Base-by-base conservation (phyloP, 352 stramenopile genomes). In the Phytophthora palmivora region DNA sequence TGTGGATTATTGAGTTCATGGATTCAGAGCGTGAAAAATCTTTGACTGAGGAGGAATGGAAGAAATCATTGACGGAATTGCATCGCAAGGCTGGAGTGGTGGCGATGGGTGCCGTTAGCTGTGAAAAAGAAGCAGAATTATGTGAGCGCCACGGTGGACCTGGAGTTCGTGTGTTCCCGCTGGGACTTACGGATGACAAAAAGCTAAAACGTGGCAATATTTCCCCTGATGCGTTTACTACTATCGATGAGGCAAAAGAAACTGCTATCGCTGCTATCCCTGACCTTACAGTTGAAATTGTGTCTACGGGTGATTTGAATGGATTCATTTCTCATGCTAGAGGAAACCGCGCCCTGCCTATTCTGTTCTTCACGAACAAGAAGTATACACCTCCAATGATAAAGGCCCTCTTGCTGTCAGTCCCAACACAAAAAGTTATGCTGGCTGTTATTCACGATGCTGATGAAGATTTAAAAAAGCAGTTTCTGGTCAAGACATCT, bases 1-100 rank as follows among this genome's bases (percentile, higher is more conserved):
- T 80, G 5, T 93, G 84, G 82, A 82, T 93, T 43, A 63, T 93
- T 24, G 73, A 77, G 14, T 88, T 93, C 33, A 74, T 83, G 64
- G 58, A 79, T 41, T 47, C 41, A 0, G 64, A 78, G 41, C 58
- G 72, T 8, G 78, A 86, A 46, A 63, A 64, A 0, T 32, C 44
- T 19, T 37, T 78, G 7, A 58, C 58, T 0, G 69, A 83, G 30
- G 65, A 78, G 16, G 37, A 67, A 18, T 90, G 75, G 77, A 75
- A 79, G 41, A 84, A 86, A 54, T 48, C 66, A 1, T 74, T 84
- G 22, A 67, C 51, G 2, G 74, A 87, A 15, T 38, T 88, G 15
- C 79, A 87, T 56, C 80, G 74, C 21, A 92, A 89, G 51, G 65
- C 68, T 15, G 83, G 83, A 3, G 73, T 90, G n/a, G 60, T 92